Percentiles rank a stretch among this genome's conserved stretches.
phyloP scores from a whole-genome alignment of 352 stramenopile genomes.

The Phytophthora cajani region DNA sequence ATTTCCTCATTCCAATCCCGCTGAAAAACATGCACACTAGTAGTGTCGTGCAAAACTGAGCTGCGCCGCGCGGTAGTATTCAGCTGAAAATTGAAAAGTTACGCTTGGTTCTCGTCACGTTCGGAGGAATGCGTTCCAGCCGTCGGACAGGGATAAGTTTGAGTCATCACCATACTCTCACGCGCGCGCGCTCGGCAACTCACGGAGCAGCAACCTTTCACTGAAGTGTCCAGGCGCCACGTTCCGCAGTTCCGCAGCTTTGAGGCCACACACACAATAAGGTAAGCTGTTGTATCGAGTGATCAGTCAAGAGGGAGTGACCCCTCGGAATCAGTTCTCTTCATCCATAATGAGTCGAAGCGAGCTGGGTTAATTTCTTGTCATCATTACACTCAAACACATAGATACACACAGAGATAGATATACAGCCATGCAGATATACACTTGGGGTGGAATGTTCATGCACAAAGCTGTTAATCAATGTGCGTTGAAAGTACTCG shows the following conservation, averaged over 20 bases:
- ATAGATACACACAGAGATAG: neutral
- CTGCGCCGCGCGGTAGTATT: constrained; percentile 52
- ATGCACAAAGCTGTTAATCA: constrained; percentile 87
- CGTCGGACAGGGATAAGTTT: constrained; percentile 91
- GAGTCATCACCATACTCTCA: constrained; percentile 78
- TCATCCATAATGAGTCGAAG: constrained; percentile 88
- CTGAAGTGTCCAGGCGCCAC: constrained; percentile 19
- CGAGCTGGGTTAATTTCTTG: constrained; percentile 87
- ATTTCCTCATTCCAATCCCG: constrained; percentile 79
- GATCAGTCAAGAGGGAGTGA: constrained; percentile 91
- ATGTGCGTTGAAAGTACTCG: constrained; percentile 80
- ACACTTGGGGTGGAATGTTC: constrained; percentile 71
- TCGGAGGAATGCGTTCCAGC: constrained; percentile 81
- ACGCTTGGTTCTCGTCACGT: constrained; percentile 89
- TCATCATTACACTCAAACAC: constrained; percentile 87
- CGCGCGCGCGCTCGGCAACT: neutral
- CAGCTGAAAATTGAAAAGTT: constrained; percentile 87
- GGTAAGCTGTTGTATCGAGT: constrained; percentile 43
- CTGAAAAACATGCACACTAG: neutral
- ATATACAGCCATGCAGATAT: constrained; percentile 25
- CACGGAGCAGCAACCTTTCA: constrained; percentile 22
- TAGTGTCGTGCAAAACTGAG: neutral
- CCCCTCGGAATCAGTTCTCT: constrained; percentile 90
- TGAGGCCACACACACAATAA: constrained; percentile 4
- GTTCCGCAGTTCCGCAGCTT: constrained; percentile 3